Conservation (phyloP, 1,139 yeast genomes). For the Sugiyamaella novakii region DNA sequence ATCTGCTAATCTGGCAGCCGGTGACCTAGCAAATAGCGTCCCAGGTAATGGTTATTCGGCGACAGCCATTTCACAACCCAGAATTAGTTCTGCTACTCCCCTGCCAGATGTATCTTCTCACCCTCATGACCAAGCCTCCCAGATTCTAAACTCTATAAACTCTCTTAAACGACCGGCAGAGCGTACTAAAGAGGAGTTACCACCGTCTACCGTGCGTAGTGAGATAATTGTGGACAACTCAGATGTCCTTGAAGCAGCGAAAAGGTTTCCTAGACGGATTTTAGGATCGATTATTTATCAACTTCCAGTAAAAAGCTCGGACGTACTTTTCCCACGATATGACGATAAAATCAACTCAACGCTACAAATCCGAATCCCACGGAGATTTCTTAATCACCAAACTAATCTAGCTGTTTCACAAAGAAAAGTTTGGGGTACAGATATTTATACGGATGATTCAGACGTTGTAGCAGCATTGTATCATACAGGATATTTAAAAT, state of each 20-base stretch:
- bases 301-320: conserved; percentile 43
- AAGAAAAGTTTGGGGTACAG: conserved; percentile 88
- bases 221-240: conserved; percentile 46
- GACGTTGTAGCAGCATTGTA: conserved; percentile 73
- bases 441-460: conserved; percentile 89
- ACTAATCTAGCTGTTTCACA: conserved; percentile 48
- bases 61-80: neutral
- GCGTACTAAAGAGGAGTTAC: conserved; percentile 17
- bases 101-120: neutral
- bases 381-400: conserved; percentile 34
- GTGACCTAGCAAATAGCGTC: neutral
- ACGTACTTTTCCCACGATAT: conserved; percentile 39
- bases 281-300: conserved; percentile 66
- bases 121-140: neutral
- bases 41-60: neutral
- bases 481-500: conserved; percentile 68
- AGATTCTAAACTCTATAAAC: neutral
- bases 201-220: conserved; percentile 29
- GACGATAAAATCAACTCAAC: conserved; percentile 60
- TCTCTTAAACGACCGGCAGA: conserved; percentile 7
- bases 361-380: conserved; percentile 66
- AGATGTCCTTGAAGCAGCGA: conserved; percentile 51
- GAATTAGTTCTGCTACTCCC: neutral
- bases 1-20: neutral
- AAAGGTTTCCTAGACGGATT: conserved; percentile 51